These are phyloP conservation scores for Atractiella rhizophila DNA, from an alignment of 768 basidiomycete species.

Conservation along the genomic window DNA sequence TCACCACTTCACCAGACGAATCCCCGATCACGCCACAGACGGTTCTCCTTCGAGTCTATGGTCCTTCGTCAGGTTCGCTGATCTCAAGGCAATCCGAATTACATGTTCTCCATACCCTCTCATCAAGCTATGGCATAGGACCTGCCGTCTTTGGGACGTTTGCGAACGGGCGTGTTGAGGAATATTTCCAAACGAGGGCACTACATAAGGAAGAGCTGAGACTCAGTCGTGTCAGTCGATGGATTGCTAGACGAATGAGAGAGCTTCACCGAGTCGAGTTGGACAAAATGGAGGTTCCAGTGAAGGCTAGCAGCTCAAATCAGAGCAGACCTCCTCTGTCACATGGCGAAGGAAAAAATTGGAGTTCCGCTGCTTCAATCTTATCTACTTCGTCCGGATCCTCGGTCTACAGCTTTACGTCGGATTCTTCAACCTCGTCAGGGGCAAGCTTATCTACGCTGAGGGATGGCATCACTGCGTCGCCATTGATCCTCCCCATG, in stretches of 20 bases:
- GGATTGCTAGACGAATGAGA: conserved; percentile 84
- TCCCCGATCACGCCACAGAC: conserved; percentile 24
- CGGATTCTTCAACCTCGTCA: conserved; percentile 7
- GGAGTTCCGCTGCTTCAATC: conserved; percentile 2
- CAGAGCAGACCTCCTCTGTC: not conserved
- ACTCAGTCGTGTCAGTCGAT: conserved; percentile 45
- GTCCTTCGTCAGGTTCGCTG: conserved; percentile 55
- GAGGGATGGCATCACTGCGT: not conserved
- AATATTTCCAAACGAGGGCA: conserved; percentile 74
- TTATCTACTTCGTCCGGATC: conserved; percentile 12
- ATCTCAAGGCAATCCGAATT: conserved; percentile 73
- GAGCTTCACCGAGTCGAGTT: conserved; percentile 85
- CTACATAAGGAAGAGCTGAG: conserved; percentile 54
- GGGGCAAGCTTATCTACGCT: not conserved
- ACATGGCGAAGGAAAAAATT: too few relatives aligned
- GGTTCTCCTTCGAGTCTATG: conserved; percentile 73
- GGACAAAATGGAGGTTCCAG: conserved; percentile 32
- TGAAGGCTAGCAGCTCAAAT: conserved; percentile 14
- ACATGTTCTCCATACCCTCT: conserved; percentile 64
- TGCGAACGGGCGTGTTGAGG: conserved; percentile 78
- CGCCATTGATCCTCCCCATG: not conserved
- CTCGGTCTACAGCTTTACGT: conserved; percentile 13
- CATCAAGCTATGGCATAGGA: conserved; percentile 63
- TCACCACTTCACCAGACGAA: not conserved
- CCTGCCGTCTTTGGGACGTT: conserved; percentile 86